A percentile compares a stretch with the other conserved stretches of the same genome.
Evolutionary conservation across 768 basidiomycete genomes (phyloP).

Genomic region (Termitomyces sp.): DNA sequence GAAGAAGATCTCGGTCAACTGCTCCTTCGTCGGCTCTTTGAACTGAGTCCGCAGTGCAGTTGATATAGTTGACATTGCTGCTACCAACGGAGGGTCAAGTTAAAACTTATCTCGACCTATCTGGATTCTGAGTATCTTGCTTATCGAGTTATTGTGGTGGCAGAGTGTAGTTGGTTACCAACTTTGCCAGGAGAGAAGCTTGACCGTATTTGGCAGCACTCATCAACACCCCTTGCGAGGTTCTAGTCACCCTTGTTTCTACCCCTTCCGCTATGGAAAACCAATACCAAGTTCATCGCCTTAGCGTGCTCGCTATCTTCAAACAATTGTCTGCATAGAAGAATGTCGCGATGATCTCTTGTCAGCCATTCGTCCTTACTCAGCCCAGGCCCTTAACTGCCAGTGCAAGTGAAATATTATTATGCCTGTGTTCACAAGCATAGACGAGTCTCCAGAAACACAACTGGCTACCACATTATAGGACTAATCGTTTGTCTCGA

Average conservation of each 20-base stretch:
- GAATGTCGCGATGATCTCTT: background rate
- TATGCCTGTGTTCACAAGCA: background rate
- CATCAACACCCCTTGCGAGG: background rate
- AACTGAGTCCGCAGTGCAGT: conserved; percentile 79
- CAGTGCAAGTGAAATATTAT: background rate
- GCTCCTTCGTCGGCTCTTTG: conserved; percentile 89
- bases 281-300: background rate
- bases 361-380: background rate
- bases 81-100: background rate
- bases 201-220: background rate
- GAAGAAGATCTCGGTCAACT: conserved; percentile 81
- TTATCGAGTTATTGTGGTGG: background rate
- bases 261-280: background rate
- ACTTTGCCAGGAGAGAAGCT: too few species aligned
- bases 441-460: background rate
- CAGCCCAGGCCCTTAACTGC: background rate
- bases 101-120: background rate
- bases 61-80: conserved; percentile 71
- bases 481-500: too few species aligned
- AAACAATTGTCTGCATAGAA: background rate
- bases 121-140: background rate
- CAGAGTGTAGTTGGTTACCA: background rate
- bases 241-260: background rate
- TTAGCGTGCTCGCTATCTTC: background rate
- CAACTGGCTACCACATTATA: too few species aligned